Evolutionary conservation across 2,329 filamentous ascomycete species (phyloP).

Genomic region (Talaromyces sp.): DNA sequence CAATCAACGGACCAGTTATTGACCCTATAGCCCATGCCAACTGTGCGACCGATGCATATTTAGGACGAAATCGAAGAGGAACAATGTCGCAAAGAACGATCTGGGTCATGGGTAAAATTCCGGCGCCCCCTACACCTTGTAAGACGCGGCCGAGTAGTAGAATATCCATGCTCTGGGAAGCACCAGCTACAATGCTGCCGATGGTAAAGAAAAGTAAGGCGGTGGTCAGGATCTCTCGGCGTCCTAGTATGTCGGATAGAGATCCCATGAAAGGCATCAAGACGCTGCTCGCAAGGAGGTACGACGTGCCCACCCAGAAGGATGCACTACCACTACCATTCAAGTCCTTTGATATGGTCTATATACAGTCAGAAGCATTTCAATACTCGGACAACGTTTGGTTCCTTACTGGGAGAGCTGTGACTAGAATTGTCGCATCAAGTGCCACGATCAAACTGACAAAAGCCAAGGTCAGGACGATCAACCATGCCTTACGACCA

Average conservation of each 20-base stretch:
- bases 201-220: conserved; percentile 44
- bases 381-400: not conserved
- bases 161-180: conserved; percentile 43
- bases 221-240: conserved; percentile 40
- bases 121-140: conserved; percentile 47
- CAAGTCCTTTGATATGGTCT: conserved; percentile 34
- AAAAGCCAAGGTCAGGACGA: not conserved
- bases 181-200: conserved; percentile 43
- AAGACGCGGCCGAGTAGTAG: conserved; percentile 47
- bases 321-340: conserved; percentile 40
- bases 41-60: conserved; percentile 41
- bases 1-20: conserved; percentile 41
- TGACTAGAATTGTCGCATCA: conserved; percentile 7
- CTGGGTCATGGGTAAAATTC: conserved; percentile 43
- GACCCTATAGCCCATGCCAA: conserved; percentile 41
- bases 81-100: conserved; percentile 46
- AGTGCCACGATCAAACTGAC: conserved; percentile 6
- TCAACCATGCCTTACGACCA: not conserved
- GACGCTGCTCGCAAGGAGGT: conserved; percentile 40
- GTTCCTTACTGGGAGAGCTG: conserved; percentile 1
- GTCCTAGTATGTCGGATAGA: conserved; percentile 49
- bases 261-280: conserved; percentile 52
- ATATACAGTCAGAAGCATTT: not conserved
- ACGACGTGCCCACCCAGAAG: conserved; percentile 53
- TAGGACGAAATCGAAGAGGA: conserved; percentile 38